Evolutionary conservation across 306 rosid genomes (phyloP).

Genomic region (Cucurbita maxima): DNA sequence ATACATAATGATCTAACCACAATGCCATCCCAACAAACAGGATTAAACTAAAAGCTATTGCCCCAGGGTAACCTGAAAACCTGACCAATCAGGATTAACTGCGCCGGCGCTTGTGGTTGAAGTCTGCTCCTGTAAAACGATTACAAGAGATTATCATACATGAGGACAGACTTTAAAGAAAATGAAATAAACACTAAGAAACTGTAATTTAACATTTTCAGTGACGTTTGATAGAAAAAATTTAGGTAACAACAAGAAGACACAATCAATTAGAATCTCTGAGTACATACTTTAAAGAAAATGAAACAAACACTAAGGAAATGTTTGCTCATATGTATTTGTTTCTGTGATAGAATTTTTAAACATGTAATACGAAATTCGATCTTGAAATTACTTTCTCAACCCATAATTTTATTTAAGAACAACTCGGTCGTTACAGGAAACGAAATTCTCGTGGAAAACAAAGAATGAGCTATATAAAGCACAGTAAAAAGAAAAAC

Average conservation of each 20-base stretch:
- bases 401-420: background rate
- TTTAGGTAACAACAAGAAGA: background rate
- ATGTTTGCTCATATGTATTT: background rate
- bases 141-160: background rate
- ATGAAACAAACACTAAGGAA: background rate
- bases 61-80: constrained; percentile 60
- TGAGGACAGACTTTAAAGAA: background rate
- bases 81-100: constrained; percentile 88
- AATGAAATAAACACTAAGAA: background rate
- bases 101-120: constrained; percentile 46
- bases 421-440: background rate
- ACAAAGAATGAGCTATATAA: background rate
- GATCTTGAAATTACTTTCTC: background rate
- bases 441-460: background rate
- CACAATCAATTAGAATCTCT: too few relatives aligned
- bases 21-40: constrained; percentile 8
- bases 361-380: background rate
- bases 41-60: constrained; percentile 1
- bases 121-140: constrained; percentile 60
- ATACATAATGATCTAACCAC: background rate
- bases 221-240: background rate
- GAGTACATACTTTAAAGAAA: too few relatives aligned
- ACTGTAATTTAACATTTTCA: background rate
- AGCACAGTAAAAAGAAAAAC: background rate
- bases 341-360: background rate